A percentile compares a stretch with the other conserved stretches of the same genome.
These are phyloP conservation scores for Flaveria bidentis DNA, from an alignment of 129 eudicot species.

Conservation along the genomic window DNA sequence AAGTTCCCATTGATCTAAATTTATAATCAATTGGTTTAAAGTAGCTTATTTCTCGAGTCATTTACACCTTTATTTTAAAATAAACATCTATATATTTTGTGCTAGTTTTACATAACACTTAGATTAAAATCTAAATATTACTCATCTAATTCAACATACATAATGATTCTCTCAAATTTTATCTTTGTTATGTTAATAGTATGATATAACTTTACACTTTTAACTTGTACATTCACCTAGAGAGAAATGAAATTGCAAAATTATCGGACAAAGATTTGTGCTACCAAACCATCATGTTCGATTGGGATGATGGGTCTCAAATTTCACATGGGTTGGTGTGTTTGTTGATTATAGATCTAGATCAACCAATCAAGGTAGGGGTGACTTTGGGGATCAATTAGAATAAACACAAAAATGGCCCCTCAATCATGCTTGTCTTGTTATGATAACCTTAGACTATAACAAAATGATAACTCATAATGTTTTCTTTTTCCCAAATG, in stretches of 20 bases:
- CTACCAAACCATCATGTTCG: constrained; percentile 33
- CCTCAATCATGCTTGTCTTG: not conserved
- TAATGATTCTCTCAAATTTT: not conserved
- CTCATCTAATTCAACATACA: not conserved
- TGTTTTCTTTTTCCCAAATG: not conserved
- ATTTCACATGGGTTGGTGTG: constrained; percentile 41
- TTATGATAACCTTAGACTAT: constrained; percentile 13
- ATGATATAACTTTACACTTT: too few relatives aligned
- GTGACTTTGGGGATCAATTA: constrained; percentile 18
- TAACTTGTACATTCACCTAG: not conserved
- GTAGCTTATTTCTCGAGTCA: too few relatives aligned
- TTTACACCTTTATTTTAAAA: too few relatives aligned
- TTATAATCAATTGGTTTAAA: too few relatives aligned
- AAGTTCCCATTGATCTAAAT: too few relatives aligned
- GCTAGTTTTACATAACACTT: not conserved
- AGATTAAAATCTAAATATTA: not conserved
- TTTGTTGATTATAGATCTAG: constrained; percentile 24
- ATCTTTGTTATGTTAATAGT: too few relatives aligned
- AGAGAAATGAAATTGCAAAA: constrained; percentile 11
- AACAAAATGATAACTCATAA: not conserved
- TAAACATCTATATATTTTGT: too few relatives aligned
- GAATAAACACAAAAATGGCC: not conserved
- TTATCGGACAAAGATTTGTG: constrained; percentile 29
- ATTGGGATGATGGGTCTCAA: constrained; percentile 28
- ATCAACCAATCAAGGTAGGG: constrained; percentile 34